Base-by-base conservation (phyloP, 371 early-diverging fungal genomes). In the Mortierella sp. region DNA sequence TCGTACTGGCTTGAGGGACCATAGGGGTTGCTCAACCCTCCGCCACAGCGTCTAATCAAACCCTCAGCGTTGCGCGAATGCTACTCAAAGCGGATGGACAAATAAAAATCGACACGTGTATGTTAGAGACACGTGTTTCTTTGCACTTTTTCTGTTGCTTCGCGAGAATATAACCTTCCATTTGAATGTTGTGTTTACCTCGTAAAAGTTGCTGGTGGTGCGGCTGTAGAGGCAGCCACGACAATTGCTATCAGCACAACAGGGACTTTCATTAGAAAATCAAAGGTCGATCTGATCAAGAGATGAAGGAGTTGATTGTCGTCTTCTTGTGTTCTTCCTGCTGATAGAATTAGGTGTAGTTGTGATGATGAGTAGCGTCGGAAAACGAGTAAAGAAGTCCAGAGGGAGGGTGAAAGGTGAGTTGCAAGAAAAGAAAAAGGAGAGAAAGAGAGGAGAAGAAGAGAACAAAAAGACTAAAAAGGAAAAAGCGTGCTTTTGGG, bases 41-140 rank as follows among this genome's bases (percentile, higher is more conserved):
- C 65, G 0, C 72, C 65, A 24, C 77, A 81, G n/a, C 77, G 77
- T 35, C 5, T 54, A 74, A 81, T 76, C n/a, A 81, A 35, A 24
- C 77, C 82, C 14, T 71, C 63, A 27, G 77, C 77, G 32, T 77
- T 77, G 32, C 21, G 48, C 1, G 82, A 65, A 65, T 71, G 35
- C 77, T 77, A 68, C 46, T 44, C 29, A n/a, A 14, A n/a, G 21
- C n/a, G 27, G n/a, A 14, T 55, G 6, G 21, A 18, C 4, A 29
- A 18, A 18, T 11, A 4, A 35, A 35, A 29, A 60, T 60, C 2
- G 63, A n/a, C 60, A 7, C 14, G 38, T 14, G 12, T 32, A 0
- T 18, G 60, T 29, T 58, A 29, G 29, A 56, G 0, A 56, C 35
- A 18, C 6, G 21, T 29, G 29, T n/a, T 27, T 14, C 44, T n/a